Base-by-base conservation (phyloP, 2,329 filamentous ascomycete genomes). In the Tolypocladium endophyticum region DNA sequence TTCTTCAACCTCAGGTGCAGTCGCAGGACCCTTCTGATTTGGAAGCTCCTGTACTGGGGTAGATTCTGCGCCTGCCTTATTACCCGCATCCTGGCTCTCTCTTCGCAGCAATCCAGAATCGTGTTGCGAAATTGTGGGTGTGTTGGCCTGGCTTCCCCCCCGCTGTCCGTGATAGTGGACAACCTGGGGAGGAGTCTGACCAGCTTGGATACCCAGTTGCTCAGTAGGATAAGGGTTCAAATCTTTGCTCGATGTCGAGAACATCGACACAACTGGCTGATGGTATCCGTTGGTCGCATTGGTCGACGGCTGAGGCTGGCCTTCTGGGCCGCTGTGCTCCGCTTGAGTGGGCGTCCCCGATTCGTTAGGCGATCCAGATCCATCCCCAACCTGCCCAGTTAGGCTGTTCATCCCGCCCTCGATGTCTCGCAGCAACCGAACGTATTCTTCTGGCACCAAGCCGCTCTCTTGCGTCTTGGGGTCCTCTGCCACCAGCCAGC, bases 401-500 rank as follows among this genome's bases (percentile, higher is more conserved):
- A 92, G 72, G 68, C 88, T 89, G 62, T 83, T 88, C 78, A 92
- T 86, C 39, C 92, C 93, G 25, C 92, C 92, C 72, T 97, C 92
- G 59, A 97, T 97, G 69, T 97, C 92, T 55, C 92, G 86, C 61
- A 99, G 81, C 54, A 99, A 79, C 20, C 94, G 87, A 50, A 99
- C 94, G 70, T 97, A 99, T 73, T 95, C 92, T 74, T 99, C 94
- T 0, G 94, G 94, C 1, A 99, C 94, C 41, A 99, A 81, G 1
- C 94, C 94, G 68, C 91, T 96, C 75, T 99, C 94, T 65, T 86
- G 91, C 0, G 92, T 97, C 73, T 91, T 92, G 16, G 93, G 92
- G 69, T 99, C 94, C 75, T 97, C 90, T 4, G 94, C 94, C 30
- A 99, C 94, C 57, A 99, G 81, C 94, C 94, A 99, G 59, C 94